Percentiles rank a stretch among this genome's conserved stretches.
phyloP scores from a whole-genome alignment of 305 asterid genomes.

The Ilex paraguariensis region DNA sequence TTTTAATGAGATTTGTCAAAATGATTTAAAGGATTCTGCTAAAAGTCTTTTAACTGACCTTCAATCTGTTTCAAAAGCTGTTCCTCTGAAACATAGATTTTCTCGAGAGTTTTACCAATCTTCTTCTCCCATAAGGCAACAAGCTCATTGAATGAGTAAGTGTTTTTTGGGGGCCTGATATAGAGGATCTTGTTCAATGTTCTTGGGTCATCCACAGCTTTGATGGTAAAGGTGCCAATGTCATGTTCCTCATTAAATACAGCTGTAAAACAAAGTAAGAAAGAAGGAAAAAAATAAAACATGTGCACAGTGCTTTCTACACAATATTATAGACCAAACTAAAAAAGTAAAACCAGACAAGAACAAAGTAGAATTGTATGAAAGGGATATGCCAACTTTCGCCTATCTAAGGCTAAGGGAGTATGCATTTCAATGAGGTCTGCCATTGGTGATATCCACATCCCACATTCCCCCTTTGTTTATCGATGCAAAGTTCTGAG shows the following conservation, averaged over 20 bases:
- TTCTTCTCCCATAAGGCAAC: conserved; percentile 80
- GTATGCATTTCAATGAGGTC: too few species aligned
- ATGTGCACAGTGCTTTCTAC: too few species aligned
- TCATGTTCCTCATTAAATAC: conserved; percentile 58
- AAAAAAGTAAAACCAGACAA: too few species aligned
- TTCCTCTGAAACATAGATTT: conserved; percentile 46
- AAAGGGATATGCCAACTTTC: too few species aligned
- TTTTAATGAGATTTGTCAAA: not conserved
- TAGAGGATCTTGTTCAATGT: conserved; percentile 61
- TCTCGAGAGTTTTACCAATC: conserved; percentile 65
- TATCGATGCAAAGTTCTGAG: too few species aligned
- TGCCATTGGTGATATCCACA: too few species aligned
- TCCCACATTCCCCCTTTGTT: too few species aligned
- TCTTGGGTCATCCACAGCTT: conserved; percentile 67
- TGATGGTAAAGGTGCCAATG: conserved; percentile 58
- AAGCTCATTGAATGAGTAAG: conserved; percentile 46
- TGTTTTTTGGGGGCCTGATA: conserved; percentile 55
- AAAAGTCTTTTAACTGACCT: conserved; percentile 22
- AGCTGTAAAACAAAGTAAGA: conserved; percentile 25
- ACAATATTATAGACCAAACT: not conserved
- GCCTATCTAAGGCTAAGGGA: too few species aligned
- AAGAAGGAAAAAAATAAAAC: not conserved
- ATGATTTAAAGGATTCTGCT: not conserved
- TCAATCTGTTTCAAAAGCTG: conserved; percentile 47
- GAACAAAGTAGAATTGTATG: too few species aligned